Conservation (phyloP, 495 filamentous ascomycete genomes). For the Stereocaulon alpinum region DNA sequence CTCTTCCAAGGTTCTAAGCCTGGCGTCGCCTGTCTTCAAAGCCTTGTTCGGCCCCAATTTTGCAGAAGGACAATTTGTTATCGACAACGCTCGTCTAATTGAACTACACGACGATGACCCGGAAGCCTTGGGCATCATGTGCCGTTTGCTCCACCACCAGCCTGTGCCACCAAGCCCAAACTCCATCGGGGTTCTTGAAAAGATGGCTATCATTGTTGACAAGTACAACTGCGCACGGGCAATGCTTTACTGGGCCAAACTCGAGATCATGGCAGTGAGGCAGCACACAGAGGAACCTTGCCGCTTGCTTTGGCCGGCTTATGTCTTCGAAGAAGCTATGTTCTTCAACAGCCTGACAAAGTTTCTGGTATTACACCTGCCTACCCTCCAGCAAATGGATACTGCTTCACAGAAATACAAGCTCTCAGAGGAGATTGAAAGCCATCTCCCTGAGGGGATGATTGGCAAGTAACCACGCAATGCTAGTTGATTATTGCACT, state of each 20-base stretch:
- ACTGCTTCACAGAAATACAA: neutral
- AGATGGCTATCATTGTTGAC: neutral
- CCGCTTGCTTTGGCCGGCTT: slow-evolving; percentile 10
- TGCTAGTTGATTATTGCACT: neutral
- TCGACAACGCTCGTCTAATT: neutral
- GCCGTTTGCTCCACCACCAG: neutral
- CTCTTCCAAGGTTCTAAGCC: slow-evolving; percentile 12
- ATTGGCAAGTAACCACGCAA: neutral
- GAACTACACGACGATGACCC: slow-evolving; percentile 1
- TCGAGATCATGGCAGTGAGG: neutral
- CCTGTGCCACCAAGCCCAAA: neutral
- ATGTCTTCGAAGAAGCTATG: neutral
- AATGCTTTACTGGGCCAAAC: slow-evolving; percentile 1
- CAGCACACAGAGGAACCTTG: neutral
- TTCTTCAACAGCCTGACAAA: slow-evolving; percentile 6
- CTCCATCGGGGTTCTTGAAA: neutral
- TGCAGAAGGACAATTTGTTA: slow-evolving; percentile 1
- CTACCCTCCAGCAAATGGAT: neutral
- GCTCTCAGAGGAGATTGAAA: slow-evolving; percentile 4
- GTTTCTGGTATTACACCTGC: neutral
- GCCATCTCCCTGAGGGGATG: neutral
- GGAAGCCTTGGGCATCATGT: slow-evolving; percentile 1
- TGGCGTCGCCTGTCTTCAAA: slow-evolving; percentile 11
- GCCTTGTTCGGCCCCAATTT: slow-evolving; percentile 23
- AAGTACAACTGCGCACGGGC: neutral